Base-by-base conservation (phyloP, 2,329 filamentous ascomycete genomes). In the Ophiocordyceps australis region DNA sequence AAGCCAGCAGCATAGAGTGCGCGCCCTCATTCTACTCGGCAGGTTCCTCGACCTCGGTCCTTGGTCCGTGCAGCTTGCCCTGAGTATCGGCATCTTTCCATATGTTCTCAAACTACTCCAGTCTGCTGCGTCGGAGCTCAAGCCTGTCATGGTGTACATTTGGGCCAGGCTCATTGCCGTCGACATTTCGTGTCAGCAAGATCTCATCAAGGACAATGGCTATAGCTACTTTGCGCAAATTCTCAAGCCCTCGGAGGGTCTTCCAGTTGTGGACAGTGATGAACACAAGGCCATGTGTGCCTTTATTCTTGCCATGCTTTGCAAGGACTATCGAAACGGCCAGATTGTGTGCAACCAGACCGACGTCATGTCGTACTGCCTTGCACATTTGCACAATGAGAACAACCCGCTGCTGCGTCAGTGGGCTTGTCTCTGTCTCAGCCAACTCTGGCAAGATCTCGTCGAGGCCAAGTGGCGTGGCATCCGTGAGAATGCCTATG, bases 261-360 rank as follows among this genome's bases (percentile, higher is more conserved):
- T 95, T 25, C 82, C 83, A 0, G 77, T 93, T 14, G 73, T 77
- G 18, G 91, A 94, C 43, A 74, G 74, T 28, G 81, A 83, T 38
- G 89, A 95, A 52, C 89, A 98, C 56, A 82, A 91, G 43, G 89
- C 89, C 22, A 98, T 98, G 89, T 95, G 89, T 47, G 85, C 89
- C 2, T 98, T 98, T 45, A 93, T 98, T 33, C 70, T 95, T 22
- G 79, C 86, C 15, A 92, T 94, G 66, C 82, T 98, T 34, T 98
- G 89, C 66, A 92, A 89, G 45, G 79, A 79, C 35, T 93, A 93
- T 50, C 78, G 76, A 35, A 81, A 89, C 34, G 89, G 86, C 3
- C 85, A 94, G 48, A 76, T 76, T 26, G 85, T 93, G 9, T 94
- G 85, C 45, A 74, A 94, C 38, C 80, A 81, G 36, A 79, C 77